Base-by-base conservation (phyloP, 225 moss, liverwort and hornwort genomes). In the Bryum argenteum region DNA sequence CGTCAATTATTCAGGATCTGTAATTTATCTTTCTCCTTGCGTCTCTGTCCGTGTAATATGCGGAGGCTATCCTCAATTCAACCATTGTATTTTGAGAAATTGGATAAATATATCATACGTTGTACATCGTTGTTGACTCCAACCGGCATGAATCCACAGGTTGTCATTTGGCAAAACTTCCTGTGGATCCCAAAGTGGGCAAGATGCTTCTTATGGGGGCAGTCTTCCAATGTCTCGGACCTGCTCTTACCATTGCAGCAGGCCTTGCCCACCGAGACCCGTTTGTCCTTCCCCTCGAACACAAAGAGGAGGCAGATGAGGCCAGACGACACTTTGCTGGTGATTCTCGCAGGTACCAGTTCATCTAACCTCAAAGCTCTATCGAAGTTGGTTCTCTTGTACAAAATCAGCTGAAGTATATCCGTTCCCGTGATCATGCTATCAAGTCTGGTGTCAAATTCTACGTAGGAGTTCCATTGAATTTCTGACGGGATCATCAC, bases 151-250 rank as follows among this genome's bases (percentile, higher is more conserved):
- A 72, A 38, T 85, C 51, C 83, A 23, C 92, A 98, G 98, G 98
- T 61, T 87, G 91, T 75, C 98, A 98, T 80, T 88, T 98, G 47
- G 92, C 94, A 61, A 83, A 81, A 63, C 80, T 98, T 73, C 98
- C 98, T 6, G 94, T 98, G 55, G 94, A 98, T 78, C 98, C 98
- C 18, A 98, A 98, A 83, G 98, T 98, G 67, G 98, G 98, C 56
- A 98, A 98, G 79, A 98, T 98, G 98, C 87, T 98, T 60, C 82
- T 98, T 5, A 90, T 98, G 94, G 98, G 98, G 61, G 98, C 98
- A n/a, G 94, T 98, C 22, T 98, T 98, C 71, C 94, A 94, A 78
- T 98, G 98, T 57, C 75, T 94, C 41, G 94, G 94, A 69, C 98
- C 98, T 83, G 94, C 98, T 58, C 87, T 98, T 39, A 98, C 98